These are phyloP conservation scores for Anthracocystis walkeri DNA, from an alignment of 1,284 basidiomycete species.

Conservation along the genomic window DNA sequence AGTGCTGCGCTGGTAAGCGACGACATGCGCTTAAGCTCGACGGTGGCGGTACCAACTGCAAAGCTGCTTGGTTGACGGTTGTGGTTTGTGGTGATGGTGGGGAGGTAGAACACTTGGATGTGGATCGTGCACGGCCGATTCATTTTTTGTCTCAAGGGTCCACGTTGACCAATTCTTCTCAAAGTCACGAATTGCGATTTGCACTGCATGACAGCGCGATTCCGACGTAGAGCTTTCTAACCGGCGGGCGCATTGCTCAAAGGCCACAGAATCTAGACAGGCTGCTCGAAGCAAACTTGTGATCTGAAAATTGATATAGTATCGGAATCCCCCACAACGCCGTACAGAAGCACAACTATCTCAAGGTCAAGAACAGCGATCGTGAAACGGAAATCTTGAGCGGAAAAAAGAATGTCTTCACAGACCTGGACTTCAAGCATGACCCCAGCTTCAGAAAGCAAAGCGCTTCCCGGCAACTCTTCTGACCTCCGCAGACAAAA, in stretches of 20 bases:
- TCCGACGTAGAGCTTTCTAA: no score
- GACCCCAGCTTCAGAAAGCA: slow-evolving; percentile 12
- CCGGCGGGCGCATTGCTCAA: no score
- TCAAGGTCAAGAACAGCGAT: neutral
- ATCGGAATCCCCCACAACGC: neutral
- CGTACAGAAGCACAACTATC: neutral
- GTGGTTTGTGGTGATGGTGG: no score
- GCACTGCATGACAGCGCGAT: no score
- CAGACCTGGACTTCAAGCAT: slow-evolving; percentile 34
- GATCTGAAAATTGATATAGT: no score
- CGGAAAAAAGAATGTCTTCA: slow-evolving; percentile 35
- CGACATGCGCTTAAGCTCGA: slow-evolving; percentile 12
- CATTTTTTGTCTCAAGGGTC: no score
- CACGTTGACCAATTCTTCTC: no score
- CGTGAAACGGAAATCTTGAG: neutral
- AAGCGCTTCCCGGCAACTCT: slow-evolving; percentile 18
- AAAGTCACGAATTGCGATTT: no score
- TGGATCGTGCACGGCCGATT: neutral
- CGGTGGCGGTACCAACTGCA: no score
- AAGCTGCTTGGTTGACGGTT: no score
- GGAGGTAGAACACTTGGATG: neutral
- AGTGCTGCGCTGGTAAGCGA: slow-evolving; percentile 25
- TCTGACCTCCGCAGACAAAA: slow-evolving; percentile 34
- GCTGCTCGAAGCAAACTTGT: no score
- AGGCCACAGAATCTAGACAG: no score